phyloP scores from a whole-genome alignment of 495 filamentous ascomycete genomes.

The Baudoinia panamericana region DNA sequence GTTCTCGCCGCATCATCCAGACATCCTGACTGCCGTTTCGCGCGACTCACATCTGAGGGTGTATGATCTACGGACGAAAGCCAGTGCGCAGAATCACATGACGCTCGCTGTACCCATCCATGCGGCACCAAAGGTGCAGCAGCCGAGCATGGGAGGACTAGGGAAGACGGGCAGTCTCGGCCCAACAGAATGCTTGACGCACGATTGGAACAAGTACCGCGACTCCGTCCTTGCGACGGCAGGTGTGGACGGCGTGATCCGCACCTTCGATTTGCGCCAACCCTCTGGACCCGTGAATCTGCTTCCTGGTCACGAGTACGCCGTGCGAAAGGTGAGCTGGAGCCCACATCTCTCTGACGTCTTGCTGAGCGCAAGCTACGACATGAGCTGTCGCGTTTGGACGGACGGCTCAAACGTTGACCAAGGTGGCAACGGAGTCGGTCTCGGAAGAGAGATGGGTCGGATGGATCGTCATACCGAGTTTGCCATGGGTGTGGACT shows the following conservation, averaged over 20 bases:
- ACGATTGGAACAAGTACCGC: slow-evolving; percentile 98
- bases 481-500: slow-evolving; percentile 94
- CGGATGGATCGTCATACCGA: slow-evolving; percentile 87
- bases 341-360: slow-evolving; percentile 80
- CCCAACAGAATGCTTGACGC: slow-evolving; percentile 74
- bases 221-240: slow-evolving; percentile 68
- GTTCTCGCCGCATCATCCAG: slow-evolving; percentile 67
- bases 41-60: slow-evolving; percentile 76
- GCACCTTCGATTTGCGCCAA: slow-evolving; percentile 77
- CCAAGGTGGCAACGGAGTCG: slow-evolving; percentile 26
- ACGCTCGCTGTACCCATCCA: slow-evolving; percentile 66
- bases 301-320: slow-evolving; percentile 79
- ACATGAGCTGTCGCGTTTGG: slow-evolving; percentile 95
- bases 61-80: slow-evolving; percentile 78
- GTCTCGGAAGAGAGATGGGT: slow-evolving; percentile 58
- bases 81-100: slow-evolving; percentile 70
- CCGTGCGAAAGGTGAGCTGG: slow-evolving; percentile 74
- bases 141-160: slow-evolving; percentile 28
- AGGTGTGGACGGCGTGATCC: slow-evolving; percentile 76
- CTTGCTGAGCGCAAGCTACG: slow-evolving; percentile 78
- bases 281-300: slow-evolving; percentile 58
- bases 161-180: slow-evolving; percentile 35
- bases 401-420: slow-evolving; percentile 53
- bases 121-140: slow-evolving; percentile 34
- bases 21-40: slow-evolving; percentile 66